Conservation (phyloP, 164 flowering plant species). For the Piper betle region DNA sequence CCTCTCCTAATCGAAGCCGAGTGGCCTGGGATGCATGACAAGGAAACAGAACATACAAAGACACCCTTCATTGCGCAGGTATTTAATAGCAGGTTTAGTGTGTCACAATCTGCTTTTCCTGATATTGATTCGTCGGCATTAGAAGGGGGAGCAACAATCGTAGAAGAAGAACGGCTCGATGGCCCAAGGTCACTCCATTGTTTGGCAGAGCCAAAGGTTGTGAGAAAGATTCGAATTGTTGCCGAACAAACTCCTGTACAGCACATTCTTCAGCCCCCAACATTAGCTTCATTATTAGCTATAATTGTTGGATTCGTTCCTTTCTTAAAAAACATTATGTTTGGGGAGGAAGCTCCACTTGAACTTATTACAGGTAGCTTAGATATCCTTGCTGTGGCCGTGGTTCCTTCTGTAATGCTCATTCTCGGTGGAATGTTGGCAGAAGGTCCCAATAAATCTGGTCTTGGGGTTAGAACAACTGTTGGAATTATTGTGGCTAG, state of each 20-base stretch:
- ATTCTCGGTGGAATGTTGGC: constrained; percentile 72
- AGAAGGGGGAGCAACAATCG: constrained; percentile 15
- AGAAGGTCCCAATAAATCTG: constrained; percentile 54
- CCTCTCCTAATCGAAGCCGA: constrained; percentile 82
- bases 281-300: constrained; percentile 71
- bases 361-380: constrained; percentile 56
- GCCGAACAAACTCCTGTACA: constrained; percentile 73
- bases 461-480: constrained; percentile 47
- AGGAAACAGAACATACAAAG: constrained; percentile 68
- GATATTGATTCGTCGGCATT: constrained; percentile 35
- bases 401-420: constrained; percentile 59
- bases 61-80: constrained; percentile 64
- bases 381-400: constrained; percentile 47
- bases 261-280: constrained; percentile 87
- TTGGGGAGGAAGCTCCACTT: constrained; percentile 69
- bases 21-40: constrained; percentile 90
- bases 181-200: constrained; percentile 52
- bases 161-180: constrained; percentile 2
- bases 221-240: constrained; percentile 60
- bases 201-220: constrained; percentile 66
- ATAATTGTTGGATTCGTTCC: constrained; percentile 63
- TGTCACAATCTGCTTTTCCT: constrained; percentile 32
- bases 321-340: constrained; percentile 38
- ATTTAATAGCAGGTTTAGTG: constrained; percentile 34
- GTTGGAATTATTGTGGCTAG: constrained; percentile 47